A percentile compares a stretch with the other conserved stretches of the same genome.
These are phyloP conservation scores for Odonthalia washingtoniensis DNA, from an alignment of 31 red algal species.

Conservation along the genomic window DNA sequence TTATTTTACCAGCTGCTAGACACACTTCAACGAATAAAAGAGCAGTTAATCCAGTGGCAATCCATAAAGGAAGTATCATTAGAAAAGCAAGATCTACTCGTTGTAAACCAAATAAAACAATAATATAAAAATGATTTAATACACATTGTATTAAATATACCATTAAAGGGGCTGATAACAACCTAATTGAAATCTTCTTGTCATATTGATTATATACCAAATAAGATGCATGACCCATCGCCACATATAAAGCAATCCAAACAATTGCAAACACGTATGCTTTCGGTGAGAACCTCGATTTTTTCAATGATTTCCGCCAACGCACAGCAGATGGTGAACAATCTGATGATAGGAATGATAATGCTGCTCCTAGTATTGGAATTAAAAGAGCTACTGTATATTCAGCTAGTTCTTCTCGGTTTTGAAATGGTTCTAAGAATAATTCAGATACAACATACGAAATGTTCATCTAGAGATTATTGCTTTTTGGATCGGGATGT, in stretches of 20 bases:
- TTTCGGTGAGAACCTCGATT: conserved; percentile 40
- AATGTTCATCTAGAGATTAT: too few relatives aligned
- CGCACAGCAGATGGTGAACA: conserved; percentile 18
- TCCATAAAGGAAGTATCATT: conserved; percentile 55
- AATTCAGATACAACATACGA: too few relatives aligned
- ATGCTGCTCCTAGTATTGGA: conserved; percentile 55
- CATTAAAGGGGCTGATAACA: conserved; percentile 33
- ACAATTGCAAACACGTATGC: conserved; percentile 10
- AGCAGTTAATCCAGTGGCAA: conserved; percentile 48
- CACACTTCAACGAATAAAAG: conserved; percentile 52
- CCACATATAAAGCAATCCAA: conserved; percentile 48
- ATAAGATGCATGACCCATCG: conserved; percentile 58
- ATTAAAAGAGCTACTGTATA: conserved; percentile 49
- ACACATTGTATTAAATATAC: conserved; percentile 51
- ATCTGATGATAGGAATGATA: conserved; percentile 56
- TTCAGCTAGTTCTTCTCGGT: conserved; percentile 9
- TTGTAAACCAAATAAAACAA: conserved; percentile 66
- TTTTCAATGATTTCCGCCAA: conserved; percentile 49
- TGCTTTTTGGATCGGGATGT: too few relatives aligned
- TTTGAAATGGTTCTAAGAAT: too few relatives aligned
- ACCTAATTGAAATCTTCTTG: neutral
- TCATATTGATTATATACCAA: conserved; percentile 26
- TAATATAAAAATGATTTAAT: conserved; percentile 67
- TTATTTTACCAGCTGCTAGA: conserved; percentile 22
- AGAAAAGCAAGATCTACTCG: conserved; percentile 58